Evolutionary conservation across 1,284 basidiomycete genomes (phyloP).

Genomic region (Cutaneotrichosporon cutaneum): DNA sequence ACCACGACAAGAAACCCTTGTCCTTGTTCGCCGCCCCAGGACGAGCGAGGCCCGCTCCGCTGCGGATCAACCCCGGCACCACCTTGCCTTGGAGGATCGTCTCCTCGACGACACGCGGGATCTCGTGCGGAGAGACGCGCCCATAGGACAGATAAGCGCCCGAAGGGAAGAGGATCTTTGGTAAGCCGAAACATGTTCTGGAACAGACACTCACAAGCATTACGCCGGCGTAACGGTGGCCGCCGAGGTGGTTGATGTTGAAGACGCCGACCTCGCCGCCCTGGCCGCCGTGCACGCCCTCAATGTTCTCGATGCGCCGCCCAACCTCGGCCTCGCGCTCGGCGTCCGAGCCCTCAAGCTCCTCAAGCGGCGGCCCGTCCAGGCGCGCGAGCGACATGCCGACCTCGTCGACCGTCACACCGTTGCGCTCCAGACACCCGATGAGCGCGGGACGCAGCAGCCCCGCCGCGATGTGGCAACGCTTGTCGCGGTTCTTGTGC

Average conservation of each 20-base stretch:
- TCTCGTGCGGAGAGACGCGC: conserved; percentile 84
- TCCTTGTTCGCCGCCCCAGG: conserved; percentile 21
- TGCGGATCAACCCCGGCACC: conserved; percentile 75
- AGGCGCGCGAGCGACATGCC: conserved; percentile 58
- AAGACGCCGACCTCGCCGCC: conserved; percentile 67
- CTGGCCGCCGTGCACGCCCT: conserved; percentile 55
- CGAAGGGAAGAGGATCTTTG: conserved; percentile 77
- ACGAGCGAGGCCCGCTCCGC: conserved; percentile 67
- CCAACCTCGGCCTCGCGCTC: conserved; percentile 55
- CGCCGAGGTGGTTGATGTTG: conserved; percentile 82
- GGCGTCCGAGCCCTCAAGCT: conserved; percentile 60
- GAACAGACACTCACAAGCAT: conserved; percentile 66
- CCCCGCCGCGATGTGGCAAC: conserved; percentile 80
- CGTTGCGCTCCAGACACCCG: conserved; percentile 42
- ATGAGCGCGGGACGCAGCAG: conserved; percentile 62
- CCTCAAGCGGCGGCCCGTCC: conserved; percentile 57
- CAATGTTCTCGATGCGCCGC: conserved; percentile 56
- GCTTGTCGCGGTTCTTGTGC: conserved; percentile 84
- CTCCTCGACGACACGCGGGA: conserved; percentile 78
- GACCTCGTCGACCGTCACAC: conserved; percentile 47
- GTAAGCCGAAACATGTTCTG: conserved; percentile 7
- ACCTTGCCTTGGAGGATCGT: conserved; percentile 81
- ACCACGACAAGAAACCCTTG: conserved; percentile 36
- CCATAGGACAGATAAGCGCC: conserved; percentile 88
- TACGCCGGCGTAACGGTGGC: conserved; percentile 88